A percentile compares a stretch with the other conserved stretches of the same genome.
Conservation (phyloP, 441 rosid genomes). For the Hura crepitans region DNA sequence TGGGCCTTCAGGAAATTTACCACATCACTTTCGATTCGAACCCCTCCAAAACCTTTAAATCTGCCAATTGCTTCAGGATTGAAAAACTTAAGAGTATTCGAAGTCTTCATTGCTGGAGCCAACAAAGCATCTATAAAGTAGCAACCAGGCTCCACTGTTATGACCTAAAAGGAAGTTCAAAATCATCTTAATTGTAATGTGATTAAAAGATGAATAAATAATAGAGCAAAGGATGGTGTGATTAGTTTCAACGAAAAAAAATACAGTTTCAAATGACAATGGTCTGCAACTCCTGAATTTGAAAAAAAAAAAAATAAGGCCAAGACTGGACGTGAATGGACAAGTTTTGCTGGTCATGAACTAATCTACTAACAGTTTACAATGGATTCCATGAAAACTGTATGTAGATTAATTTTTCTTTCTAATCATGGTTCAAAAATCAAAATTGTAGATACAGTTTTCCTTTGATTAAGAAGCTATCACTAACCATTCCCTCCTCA, state of each 20-base stretch:
- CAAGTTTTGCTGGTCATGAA: neutral
- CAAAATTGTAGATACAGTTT: neutral
- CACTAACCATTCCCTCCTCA: constrained; percentile 75
- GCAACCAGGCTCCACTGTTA: constrained; percentile 97
- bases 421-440: neutral
- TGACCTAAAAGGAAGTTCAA: constrained; percentile 52
- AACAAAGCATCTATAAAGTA: constrained; percentile 82
- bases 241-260: neutral
- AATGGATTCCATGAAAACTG: too few relatives aligned
- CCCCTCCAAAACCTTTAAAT: constrained; percentile 80
- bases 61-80: constrained; percentile 45
- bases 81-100: constrained; percentile 60
- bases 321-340: neutral
- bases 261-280: neutral
- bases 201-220: neutral
- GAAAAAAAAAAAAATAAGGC: neutral
- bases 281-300: neutral
- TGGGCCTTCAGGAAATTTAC: constrained; percentile 35
- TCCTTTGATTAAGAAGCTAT: neutral
- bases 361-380: too few relatives aligned
- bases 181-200: neutral
- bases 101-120: constrained; percentile 56
- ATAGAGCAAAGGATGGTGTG: neutral
- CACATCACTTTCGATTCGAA: constrained; percentile 94
- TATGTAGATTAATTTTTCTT: neutral